Conservation (phyloP, 1,284 basidiomycete genomes). For the Heterobasidion occidentale region DNA sequence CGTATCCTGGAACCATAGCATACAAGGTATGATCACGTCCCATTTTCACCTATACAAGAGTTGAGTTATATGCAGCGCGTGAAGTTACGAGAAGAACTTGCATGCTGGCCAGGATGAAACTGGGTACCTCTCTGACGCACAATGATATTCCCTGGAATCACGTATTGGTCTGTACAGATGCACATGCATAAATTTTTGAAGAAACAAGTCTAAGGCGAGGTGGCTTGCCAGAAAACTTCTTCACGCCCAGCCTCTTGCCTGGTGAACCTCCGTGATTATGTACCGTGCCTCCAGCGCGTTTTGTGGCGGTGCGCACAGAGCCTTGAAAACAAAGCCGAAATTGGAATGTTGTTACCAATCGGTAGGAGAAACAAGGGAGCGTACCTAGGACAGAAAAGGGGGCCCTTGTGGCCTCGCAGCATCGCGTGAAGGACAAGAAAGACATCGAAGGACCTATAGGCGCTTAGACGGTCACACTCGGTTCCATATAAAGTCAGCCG, state of each 20-base stretch:
- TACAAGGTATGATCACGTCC: constrained; percentile 92
- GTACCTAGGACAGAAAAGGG: constrained; percentile 47
- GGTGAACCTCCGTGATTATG: constrained; percentile 88
- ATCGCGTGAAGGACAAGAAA: constrained; percentile 31
- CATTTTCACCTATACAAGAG: constrained; percentile 63
- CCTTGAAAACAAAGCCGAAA: constrained; percentile 28
- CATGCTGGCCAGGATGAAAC: constrained; percentile 90
- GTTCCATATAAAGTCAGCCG: background rate
- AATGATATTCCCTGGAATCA: constrained; percentile 90
- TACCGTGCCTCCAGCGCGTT: constrained; percentile 88
- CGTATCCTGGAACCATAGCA: constrained; percentile 81
- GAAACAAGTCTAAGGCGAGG: background rate
- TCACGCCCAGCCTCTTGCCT: constrained; percentile 86
- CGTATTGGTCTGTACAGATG: constrained; percentile 61
- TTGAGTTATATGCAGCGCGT: background rate
- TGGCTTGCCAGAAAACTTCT: constrained; percentile 82
- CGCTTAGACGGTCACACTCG: background rate
- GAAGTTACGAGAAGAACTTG: constrained; percentile 27
- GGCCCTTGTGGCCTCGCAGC: constrained; percentile 23
- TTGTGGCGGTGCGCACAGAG: constrained; percentile 86
- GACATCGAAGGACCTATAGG: constrained; percentile 24
- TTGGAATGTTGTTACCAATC: constrained; percentile 5
- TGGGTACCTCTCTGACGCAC: constrained; percentile 85
- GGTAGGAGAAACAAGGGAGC: constrained; percentile 8
- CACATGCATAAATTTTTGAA: background rate